A percentile compares a stretch with the other conserved stretches of the same genome.
These are phyloP conservation scores for Syzygium syzygioides DNA, from an alignment of 441 rosid genomes.

Conservation along the genomic window DNA sequence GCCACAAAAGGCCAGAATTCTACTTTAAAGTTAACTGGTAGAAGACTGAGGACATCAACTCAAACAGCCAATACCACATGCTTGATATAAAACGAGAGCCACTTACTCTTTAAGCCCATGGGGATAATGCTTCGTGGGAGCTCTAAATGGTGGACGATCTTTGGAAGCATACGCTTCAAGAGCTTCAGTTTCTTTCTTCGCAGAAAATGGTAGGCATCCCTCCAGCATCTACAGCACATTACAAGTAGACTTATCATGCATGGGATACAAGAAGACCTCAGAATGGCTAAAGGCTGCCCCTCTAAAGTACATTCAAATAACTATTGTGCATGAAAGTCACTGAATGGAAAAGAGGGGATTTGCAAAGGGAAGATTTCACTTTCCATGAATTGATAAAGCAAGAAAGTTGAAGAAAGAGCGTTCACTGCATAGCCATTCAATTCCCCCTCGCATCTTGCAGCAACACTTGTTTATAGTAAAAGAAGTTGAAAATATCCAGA, in stretches of 20 bases:
- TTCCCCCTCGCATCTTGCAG: neutral
- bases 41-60: neutral
- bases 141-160: constrained; percentile 64
- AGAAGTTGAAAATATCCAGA: neutral
- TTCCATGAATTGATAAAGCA: neutral
- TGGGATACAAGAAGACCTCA: neutral
- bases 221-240: constrained; percentile 64
- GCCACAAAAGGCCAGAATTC: constrained; percentile 1
- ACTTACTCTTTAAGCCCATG: constrained; percentile 85
- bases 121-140: constrained; percentile 64
- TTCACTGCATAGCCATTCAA: neutral
- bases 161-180: constrained; percentile 39
- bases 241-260: neutral
- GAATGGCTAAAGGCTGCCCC: neutral
- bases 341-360: neutral
- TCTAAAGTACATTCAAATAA: neutral
- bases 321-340: neutral
- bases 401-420: neutral
- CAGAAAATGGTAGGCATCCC: constrained; percentile 67
- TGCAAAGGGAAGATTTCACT: neutral
- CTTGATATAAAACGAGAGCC: constrained; percentile 1
- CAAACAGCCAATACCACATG: neutral
- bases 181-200: constrained; percentile 63
- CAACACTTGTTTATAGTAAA: neutral
- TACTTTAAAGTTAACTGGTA: neutral